Evolutionary conservation across 169 alveolate genomes (phyloP).

Genomic region (Eimeria nieschulzi): DNA sequence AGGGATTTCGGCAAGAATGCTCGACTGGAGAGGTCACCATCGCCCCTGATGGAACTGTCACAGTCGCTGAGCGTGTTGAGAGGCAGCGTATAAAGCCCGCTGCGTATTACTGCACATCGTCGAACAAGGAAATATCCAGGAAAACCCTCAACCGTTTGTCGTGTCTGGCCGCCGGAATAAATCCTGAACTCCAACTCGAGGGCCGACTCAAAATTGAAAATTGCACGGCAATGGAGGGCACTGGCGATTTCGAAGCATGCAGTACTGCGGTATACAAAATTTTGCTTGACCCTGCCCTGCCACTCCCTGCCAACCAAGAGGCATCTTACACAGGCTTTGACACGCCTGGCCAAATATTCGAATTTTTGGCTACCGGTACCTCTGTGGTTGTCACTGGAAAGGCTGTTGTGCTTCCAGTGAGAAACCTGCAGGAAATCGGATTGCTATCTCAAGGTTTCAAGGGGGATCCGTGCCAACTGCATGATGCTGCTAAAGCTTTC

Average conservation of each 20-base stretch:
- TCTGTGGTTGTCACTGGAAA: constrained; percentile 46
- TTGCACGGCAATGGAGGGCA: constrained; percentile 35
- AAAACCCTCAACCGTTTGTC: constrained; percentile 8
- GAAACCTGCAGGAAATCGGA: neutral
- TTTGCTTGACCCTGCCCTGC: constrained; percentile 26
- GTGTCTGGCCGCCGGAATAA: constrained; percentile 36
- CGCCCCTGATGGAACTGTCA: neutral
- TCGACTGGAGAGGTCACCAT: constrained; percentile 52
- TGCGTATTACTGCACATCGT: constrained; percentile 37
- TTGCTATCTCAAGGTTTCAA: constrained; percentile 2
- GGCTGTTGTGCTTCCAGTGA: constrained; percentile 37
- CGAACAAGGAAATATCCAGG: constrained; percentile 25
- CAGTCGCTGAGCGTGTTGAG: neutral
- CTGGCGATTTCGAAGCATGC: constrained; percentile 56
- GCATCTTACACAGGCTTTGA: constrained; percentile 55
- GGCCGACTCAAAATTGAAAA: constrained; percentile 22
- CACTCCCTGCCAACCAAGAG: constrained; percentile 67
- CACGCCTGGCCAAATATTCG: constrained; percentile 51
- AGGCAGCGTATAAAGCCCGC: constrained; percentile 53
- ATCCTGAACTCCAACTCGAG: constrained; percentile 13
- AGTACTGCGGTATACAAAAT: constrained; percentile 9
- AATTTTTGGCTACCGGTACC: constrained; percentile 13
- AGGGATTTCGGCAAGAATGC: constrained; percentile 31
- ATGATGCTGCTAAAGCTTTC: neutral
- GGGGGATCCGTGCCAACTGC: constrained; percentile 21